These are phyloP conservation scores for Marasmius tenuissimus DNA, from an alignment of 1,284 basidiomycete species.

Conservation along the genomic window DNA sequence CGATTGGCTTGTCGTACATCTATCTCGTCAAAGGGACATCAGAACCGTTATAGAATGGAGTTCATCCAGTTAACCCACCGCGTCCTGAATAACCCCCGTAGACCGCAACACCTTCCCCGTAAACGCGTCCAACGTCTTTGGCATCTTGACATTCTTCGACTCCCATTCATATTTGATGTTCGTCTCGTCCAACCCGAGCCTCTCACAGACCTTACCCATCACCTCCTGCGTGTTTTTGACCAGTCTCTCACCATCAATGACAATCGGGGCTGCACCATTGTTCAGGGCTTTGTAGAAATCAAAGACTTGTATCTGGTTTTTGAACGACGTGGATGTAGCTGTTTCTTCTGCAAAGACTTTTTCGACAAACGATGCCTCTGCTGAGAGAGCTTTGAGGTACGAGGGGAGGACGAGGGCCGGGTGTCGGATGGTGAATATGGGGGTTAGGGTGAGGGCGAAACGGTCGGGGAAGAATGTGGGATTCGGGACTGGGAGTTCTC, in stretches of 20 bases:
- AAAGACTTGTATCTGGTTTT: neutral
- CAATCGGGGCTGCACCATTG: neutral
- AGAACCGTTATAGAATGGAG: neutral
- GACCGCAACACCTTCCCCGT: neutral
- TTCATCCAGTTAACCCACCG: neutral
- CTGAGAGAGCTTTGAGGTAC: neutral
- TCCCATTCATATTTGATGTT: neutral
- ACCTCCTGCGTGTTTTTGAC: neutral
- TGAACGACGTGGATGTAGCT: neutral
- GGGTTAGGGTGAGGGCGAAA: neutral
- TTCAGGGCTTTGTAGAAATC: neutral
- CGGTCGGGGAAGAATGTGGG: neutral
- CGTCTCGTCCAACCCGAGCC: neutral
- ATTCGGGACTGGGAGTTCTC: neutral
- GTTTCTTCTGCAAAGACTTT: neutral
- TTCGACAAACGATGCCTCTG: neutral
- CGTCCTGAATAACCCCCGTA: neutral
- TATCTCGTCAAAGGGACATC: neutral
- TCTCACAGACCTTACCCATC: neutral
- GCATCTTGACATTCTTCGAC: neutral
- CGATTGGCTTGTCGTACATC: neutral
- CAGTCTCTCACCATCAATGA: neutral
- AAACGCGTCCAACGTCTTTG: neutral
- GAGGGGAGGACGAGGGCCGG: neutral
- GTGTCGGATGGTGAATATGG: neutral